Evolutionary conservation across 768 basidiomycete genomes (phyloP).

Genomic region (Cytidiella melzeri): DNA sequence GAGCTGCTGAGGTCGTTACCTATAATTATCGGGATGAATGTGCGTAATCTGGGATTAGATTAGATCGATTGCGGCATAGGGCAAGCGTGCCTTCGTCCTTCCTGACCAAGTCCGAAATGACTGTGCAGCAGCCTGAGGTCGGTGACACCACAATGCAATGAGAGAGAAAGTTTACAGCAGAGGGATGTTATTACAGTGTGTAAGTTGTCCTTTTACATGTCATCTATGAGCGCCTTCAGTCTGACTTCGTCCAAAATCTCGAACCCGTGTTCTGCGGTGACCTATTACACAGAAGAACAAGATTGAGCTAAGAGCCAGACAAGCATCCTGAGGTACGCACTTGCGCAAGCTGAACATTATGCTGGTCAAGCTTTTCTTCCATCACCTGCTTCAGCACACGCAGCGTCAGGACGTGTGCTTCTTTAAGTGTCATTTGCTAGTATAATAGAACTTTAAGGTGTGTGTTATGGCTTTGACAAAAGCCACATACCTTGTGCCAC

Average conservation of each 20-base stretch:
- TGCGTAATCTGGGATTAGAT: background rate
- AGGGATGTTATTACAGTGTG: constrained; percentile 16
- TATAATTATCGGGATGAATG: background rate
- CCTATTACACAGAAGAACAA: constrained; percentile 35
- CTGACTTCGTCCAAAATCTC: constrained; percentile 78
- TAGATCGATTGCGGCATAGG: background rate
- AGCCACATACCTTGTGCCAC: constrained; percentile 75
- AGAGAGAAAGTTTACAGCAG: background rate
- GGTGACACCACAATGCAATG: too few species aligned
- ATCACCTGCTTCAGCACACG: constrained; percentile 97
- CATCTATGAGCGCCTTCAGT: constrained; percentile 81
- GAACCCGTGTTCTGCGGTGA: constrained; percentile 81
- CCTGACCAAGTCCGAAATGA: too few species aligned
- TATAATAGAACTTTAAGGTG: constrained; percentile 4
- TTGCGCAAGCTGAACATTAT: constrained; percentile 97
- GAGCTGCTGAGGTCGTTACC: background rate
- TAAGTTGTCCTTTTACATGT: constrained; percentile 45
- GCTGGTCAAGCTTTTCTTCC: constrained; percentile 99
- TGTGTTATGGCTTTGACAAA: background rate
- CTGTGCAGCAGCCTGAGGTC: too few species aligned
- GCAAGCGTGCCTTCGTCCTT: background rate
- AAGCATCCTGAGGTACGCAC: constrained; percentile 34
- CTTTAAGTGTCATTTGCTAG: constrained; percentile 90
- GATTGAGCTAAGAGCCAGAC: background rate
- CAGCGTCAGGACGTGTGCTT: constrained; percentile 82